Percentiles rank a stretch among this genome's conserved stretches.
These are phyloP conservation scores for Colletotrichum cereale DNA, from an alignment of 2,329 filamentous ascomycete genomes.

Conservation along the genomic window DNA sequence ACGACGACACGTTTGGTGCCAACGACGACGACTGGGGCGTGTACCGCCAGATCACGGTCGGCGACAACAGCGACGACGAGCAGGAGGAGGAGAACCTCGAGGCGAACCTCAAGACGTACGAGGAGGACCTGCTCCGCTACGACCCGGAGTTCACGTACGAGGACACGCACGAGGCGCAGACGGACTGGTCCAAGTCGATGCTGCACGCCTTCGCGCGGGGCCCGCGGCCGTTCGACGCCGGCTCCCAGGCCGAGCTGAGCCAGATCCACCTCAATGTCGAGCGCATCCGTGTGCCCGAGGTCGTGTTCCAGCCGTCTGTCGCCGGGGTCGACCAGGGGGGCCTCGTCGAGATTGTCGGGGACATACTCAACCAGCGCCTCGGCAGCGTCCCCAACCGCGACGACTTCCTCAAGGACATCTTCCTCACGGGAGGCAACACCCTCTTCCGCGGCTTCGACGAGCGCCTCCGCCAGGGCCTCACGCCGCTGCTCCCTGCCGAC, in stretches of 20 bases:
- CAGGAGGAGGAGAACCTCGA: constrained; percentile 92
- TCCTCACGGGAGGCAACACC: constrained; percentile 94
- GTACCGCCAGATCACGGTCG: constrained; percentile 91
- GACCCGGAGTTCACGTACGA: constrained; percentile 93
- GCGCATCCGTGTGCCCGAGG: constrained; percentile 92
- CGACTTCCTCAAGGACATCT: constrained; percentile 85
- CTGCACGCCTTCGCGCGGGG: constrained; percentile 92
- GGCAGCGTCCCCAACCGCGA: constrained; percentile 68
- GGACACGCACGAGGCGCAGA: constrained; percentile 90
- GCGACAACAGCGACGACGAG: constrained; percentile 85
- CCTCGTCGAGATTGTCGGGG: constrained; percentile 89
- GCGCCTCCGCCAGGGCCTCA: constrained; percentile 78
- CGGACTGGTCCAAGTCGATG: constrained; percentile 93
- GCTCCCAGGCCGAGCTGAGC: constrained; percentile 82
- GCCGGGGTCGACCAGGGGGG: constrained; percentile 94
- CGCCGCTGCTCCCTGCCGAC: constrained; percentile 77
- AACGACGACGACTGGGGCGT: constrained; percentile 99
- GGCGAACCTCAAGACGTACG: constrained; percentile 78
- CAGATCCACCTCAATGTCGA: constrained; percentile 98
- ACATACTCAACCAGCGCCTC: constrained; percentile 89
- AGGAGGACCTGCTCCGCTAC: constrained; percentile 86
- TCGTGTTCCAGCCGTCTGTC: constrained; percentile 92
- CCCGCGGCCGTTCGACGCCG: constrained; percentile 85
- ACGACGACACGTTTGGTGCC: constrained; percentile 96
- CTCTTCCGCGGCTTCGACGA: constrained; percentile 90